phyloP scores from a whole-genome alignment of 1,139 yeast species.

The Protomyces lactucae-debilis region DNA sequence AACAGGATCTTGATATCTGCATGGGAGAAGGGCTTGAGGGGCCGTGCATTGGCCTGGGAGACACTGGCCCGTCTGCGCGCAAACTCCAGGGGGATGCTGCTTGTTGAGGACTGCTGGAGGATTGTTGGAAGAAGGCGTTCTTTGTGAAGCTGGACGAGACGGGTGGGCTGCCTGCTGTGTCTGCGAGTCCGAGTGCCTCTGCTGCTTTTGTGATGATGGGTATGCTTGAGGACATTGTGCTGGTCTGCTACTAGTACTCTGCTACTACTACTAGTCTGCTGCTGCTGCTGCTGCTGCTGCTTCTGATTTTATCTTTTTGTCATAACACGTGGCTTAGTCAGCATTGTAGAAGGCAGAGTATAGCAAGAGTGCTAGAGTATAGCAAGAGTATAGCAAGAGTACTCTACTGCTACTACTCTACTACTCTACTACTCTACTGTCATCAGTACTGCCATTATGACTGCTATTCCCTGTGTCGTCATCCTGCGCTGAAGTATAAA shows the following conservation, averaged over 20 bases:
- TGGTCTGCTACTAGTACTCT: no score
- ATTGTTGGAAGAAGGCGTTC: background rate
- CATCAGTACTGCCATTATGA: no score
- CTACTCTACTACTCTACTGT: no score
- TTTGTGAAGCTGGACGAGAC: background rate
- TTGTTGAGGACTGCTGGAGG: background rate
- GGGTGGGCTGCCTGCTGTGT: background rate
- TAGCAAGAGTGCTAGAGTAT: no score
- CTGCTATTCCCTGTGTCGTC: no score
- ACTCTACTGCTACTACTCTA: no score
- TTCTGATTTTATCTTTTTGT: background rate
- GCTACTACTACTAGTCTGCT: background rate
- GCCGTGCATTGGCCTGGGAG: constrained; percentile 6
- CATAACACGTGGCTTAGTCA: background rate
- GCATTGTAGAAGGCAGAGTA: background rate
- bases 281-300: background rate
- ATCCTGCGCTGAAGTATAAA: no score
- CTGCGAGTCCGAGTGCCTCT: background rate
- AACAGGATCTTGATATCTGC: constrained; percentile 88
- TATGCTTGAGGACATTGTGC: background rate
- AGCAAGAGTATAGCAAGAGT: no score
- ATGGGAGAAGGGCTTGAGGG: constrained; percentile 75
- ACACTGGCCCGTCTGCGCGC: constrained; percentile 8
- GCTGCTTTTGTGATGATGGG: background rate
- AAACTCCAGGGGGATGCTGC: background rate